These are phyloP conservation scores for Euphrasia arctica DNA, from an alignment of 305 asterid species.

Conservation along the genomic window DNA sequence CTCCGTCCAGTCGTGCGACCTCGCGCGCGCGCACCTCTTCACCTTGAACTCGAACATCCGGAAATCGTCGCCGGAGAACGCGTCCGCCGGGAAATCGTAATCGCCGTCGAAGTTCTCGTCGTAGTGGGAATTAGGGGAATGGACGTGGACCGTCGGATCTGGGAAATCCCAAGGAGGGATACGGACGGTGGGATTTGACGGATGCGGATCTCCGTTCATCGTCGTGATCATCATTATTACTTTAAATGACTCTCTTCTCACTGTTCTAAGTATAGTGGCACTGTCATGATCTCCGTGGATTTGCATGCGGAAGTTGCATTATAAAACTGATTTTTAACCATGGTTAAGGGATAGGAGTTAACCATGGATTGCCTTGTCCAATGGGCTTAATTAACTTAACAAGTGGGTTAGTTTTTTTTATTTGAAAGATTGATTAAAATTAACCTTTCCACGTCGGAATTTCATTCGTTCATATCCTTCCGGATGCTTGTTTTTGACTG, in stretches of 20 bases:
- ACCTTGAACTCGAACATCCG: slow-evolving; percentile 75
- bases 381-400: slow-evolving; percentile 13
- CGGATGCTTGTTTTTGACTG: slow-evolving; percentile 30
- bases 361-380: slow-evolving; percentile 34
- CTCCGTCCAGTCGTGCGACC: slow-evolving; percentile 83
- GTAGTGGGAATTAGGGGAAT: slow-evolving; percentile 32
- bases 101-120: slow-evolving; percentile 31
- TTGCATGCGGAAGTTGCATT: slow-evolving; percentile 30
- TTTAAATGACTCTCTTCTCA: slow-evolving; percentile 1
- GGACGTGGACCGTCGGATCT: slow-evolving; percentile 48
- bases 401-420: not conserved
- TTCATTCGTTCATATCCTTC: slow-evolving; percentile 25
- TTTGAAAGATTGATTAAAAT: not conserved
- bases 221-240: slow-evolving; percentile 24
- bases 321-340: slow-evolving; percentile 45
- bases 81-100: slow-evolving; percentile 66
- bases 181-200: slow-evolving; percentile 51
- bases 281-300: slow-evolving; percentile 26
- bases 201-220: slow-evolving; percentile 49
- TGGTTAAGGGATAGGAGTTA: slow-evolving; percentile 26
- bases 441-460: slow-evolving; percentile 33
- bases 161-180: slow-evolving; percentile 55
- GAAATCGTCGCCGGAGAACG: slow-evolving; percentile 67
- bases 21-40: slow-evolving; percentile 69
- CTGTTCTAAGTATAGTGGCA: no score